These are phyloP conservation scores for Nakazawaea ambrosiae DNA, from an alignment of 805 yeast genomes.

Conservation along the genomic window DNA sequence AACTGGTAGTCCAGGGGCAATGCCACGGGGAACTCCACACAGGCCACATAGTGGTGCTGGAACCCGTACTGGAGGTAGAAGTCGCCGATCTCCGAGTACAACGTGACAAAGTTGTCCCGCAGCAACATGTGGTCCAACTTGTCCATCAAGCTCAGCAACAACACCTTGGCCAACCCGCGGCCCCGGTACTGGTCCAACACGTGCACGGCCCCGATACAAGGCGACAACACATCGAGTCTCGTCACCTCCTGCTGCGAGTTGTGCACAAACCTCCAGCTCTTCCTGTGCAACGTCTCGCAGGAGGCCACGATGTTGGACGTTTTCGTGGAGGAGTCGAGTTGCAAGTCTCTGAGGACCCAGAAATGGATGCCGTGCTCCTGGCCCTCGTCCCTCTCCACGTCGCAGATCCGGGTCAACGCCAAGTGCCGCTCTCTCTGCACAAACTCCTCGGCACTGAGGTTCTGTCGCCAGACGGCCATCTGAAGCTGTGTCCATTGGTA, in stretches of 20 bases:
- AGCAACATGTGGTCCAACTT: slow-evolving; percentile 18
- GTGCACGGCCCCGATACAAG: slow-evolving; percentile 54
- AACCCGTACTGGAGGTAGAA: slow-evolving; percentile 64
- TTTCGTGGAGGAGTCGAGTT: slow-evolving; percentile 2
- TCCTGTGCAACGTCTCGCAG: slow-evolving; percentile 23
- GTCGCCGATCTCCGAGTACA: slow-evolving; percentile 71
- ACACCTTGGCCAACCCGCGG: slow-evolving; percentile 45
- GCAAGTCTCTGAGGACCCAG: slow-evolving; percentile 19
- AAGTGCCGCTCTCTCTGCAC: slow-evolving; percentile 17
- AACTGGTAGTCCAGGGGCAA: neutral
- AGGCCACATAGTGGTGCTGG: slow-evolving; percentile 18
- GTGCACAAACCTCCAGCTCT: slow-evolving; percentile 12
- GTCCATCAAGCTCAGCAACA: slow-evolving; percentile 33
- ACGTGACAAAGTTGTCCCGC: slow-evolving; percentile 27
- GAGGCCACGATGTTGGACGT: slow-evolving; percentile 20
- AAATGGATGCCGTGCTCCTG: slow-evolving; percentile 19
- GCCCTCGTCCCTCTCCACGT: slow-evolving; percentile 14
- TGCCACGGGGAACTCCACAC: slow-evolving; percentile 13
- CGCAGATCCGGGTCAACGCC: slow-evolving; percentile 15
- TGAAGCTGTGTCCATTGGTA: slow-evolving; percentile 17
- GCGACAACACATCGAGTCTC: slow-evolving; percentile 13
- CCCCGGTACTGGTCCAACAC: slow-evolving; percentile 42
- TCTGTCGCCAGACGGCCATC: slow-evolving; percentile 21
- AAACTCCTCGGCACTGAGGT: slow-evolving; percentile 17
- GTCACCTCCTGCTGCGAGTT: slow-evolving; percentile 2